Percentiles rank a stretch among this genome's conserved stretches.
These are phyloP conservation scores for Amanita muscaria DNA, from an alignment of 768 basidiomycete species.

Conservation along the genomic window DNA sequence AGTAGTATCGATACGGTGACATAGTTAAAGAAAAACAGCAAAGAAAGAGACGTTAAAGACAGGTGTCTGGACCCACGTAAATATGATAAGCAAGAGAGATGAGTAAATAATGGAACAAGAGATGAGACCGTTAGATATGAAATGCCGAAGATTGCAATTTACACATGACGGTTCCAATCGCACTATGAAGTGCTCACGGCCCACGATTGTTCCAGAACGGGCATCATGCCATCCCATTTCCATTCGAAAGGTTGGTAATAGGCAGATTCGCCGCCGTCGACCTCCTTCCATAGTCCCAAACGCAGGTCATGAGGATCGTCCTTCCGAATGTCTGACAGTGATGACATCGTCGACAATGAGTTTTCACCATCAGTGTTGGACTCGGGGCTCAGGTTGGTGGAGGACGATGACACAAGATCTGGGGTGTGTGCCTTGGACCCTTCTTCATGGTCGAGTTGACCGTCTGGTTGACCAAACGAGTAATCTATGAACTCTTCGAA, in stretches of 20 bases:
- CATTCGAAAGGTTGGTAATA: conserved; percentile 10
- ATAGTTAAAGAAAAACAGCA: no score
- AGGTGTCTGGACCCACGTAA: conserved; percentile 6
- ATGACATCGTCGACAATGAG: neutral
- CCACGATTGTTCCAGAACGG: conserved; percentile 9
- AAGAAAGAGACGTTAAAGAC: conserved; percentile 2
- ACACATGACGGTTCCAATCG: neutral
- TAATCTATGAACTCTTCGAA: conserved; percentile 9
- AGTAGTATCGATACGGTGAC: conserved; percentile 1
- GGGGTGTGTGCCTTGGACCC: conserved; percentile 7
- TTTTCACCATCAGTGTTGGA: conserved; percentile 7
- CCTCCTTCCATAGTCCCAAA: conserved; percentile 9
- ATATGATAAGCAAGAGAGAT: conserved; percentile 9
- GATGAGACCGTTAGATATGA: neutral
- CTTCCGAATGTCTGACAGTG: conserved; percentile 7
- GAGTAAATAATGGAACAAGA: conserved; percentile 3
- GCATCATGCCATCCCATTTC: conserved; percentile 11
- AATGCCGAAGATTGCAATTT: neutral
- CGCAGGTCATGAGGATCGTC: conserved; percentile 7
- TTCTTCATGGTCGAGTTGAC: conserved; percentile 8
- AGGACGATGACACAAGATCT: conserved; percentile 11
- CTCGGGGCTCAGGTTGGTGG: conserved; percentile 21
- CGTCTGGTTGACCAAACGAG: conserved; percentile 5
- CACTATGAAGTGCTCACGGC: conserved; percentile 9
- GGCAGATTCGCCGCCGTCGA: conserved; percentile 10